Evolutionary conservation across 331 rosid species (phyloP).

Genomic region (Telfairia occidentalis): DNA sequence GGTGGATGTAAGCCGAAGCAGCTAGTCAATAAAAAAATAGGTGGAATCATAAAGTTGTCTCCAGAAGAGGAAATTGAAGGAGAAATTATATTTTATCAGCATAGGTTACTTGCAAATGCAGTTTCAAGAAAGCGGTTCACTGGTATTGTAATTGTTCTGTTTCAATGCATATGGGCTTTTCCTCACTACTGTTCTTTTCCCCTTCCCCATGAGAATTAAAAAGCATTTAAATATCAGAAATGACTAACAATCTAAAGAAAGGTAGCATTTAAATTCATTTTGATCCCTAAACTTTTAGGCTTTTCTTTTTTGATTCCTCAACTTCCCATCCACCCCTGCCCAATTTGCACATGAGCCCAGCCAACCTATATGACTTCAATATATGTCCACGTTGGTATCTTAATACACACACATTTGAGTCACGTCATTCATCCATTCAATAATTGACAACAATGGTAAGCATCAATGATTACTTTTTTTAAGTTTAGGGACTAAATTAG

Average conservation of each 20-base stretch:
- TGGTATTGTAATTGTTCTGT: slow-evolving; percentile 34
- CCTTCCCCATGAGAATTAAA: neutral
- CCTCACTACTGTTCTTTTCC: neutral
- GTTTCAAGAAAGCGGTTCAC: slow-evolving; percentile 43
- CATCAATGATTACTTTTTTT: neutral
- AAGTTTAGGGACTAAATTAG: neutral
- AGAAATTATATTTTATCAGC: slow-evolving; percentile 68
- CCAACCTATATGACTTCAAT: neutral
- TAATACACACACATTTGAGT: neutral
- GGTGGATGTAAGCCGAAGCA: slow-evolving; percentile 34
- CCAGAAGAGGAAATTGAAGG: slow-evolving; percentile 88
- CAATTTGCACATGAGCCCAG: neutral
- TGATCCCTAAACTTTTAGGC: neutral
- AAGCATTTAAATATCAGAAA: neutral
- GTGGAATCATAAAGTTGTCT: slow-evolving; percentile 34
- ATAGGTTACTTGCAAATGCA: slow-evolving; percentile 52
- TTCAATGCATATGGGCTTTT: slow-evolving; percentile 3
- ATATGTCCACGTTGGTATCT: neutral
- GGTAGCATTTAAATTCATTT: neutral
- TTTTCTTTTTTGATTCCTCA: neutral
- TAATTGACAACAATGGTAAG: neutral
- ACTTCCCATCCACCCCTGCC: too few species aligned
- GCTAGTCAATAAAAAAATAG: slow-evolving; percentile 33
- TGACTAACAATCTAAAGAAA: neutral
- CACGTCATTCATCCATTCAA: neutral